Conservation (phyloP, 768 basidiomycete genomes). For the Amanita molliuscula region DNA sequence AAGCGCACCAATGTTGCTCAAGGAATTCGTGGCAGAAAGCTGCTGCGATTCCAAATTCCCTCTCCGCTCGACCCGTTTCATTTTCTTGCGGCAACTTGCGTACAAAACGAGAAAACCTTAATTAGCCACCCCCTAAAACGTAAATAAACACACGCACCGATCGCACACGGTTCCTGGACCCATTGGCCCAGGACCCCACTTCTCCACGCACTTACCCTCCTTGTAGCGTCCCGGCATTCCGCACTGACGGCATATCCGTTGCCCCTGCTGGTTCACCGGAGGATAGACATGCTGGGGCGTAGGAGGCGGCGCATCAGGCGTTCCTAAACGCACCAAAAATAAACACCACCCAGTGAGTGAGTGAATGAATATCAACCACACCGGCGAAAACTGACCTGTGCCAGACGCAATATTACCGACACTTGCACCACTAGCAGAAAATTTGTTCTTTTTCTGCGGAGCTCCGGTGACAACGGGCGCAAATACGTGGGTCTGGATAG, state of each 20-base stretch:
- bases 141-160: constrained; percentile 30
- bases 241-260: constrained; percentile 71
- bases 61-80: constrained; percentile 73
- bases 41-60: constrained; percentile 48
- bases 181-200: constrained; percentile 80
- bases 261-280: constrained; percentile 49
- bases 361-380: too few relatives aligned
- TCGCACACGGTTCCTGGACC: constrained; percentile 82
- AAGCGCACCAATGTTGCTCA: constrained; percentile 9
- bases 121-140: neutral
- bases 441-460: constrained; percentile 58
- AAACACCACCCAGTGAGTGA: neutral
- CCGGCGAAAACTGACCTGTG: neutral
- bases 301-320: constrained; percentile 13
- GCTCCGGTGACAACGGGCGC: constrained; percentile 67
- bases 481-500: constrained; percentile 60
- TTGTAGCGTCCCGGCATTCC: constrained; percentile 68
- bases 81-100: constrained; percentile 68
- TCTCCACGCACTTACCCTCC: constrained; percentile 79
- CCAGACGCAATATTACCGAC: constrained; percentile 3
- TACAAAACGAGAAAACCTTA: neutral
- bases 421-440: constrained; percentile 15
- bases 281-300: constrained; percentile 26
- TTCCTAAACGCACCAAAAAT: constrained; percentile 6
- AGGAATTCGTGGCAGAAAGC: constrained; percentile 8